phyloP scores from a whole-genome alignment of 2,329 filamentous ascomycete species.

The Talaromyces sp. region DNA sequence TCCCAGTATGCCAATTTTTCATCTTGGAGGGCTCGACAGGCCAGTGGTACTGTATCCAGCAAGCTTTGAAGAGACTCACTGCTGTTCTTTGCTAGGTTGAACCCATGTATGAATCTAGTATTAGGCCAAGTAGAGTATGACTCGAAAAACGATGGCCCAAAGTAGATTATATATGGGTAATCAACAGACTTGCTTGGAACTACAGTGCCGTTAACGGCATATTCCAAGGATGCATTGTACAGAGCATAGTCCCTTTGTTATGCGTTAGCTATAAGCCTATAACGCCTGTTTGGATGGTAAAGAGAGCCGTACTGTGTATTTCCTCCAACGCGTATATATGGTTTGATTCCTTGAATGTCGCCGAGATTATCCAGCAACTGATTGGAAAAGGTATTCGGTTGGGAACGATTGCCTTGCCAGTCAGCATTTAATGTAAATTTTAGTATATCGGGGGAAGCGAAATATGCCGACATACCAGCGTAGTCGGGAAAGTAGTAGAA shows the following conservation, averaged over 20 bases:
- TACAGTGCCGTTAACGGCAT: constrained; percentile 13
- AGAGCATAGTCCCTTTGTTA: constrained; percentile 13
- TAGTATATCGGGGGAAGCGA: too few species aligned
- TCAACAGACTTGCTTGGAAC: constrained; percentile 10
- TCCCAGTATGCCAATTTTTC: constrained; percentile 17
- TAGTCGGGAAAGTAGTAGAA: constrained; percentile 16
- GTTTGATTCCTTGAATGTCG: constrained; percentile 14
- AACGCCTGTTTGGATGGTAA: not conserved
- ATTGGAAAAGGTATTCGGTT: constrained; percentile 17
- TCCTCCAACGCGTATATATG: constrained; percentile 20
- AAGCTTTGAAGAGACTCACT: not conserved
- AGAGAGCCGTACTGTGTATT: constrained; percentile 17
- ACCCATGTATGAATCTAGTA: constrained; percentile 19
- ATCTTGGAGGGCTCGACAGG: constrained; percentile 12
- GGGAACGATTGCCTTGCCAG: constrained; percentile 14
- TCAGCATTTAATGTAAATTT: too few species aligned
- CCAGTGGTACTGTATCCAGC: constrained; percentile 13
- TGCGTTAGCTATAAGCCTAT: not conserved
- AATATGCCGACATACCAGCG: constrained; percentile 8
- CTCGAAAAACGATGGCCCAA: constrained; percentile 20
- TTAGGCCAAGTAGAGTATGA: constrained; percentile 19
- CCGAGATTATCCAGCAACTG: constrained; percentile 17
- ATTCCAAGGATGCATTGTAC: constrained; percentile 14
- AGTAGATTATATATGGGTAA: constrained; percentile 17
- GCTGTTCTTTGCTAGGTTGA: constrained; percentile 16